Percentiles rank a stretch among this genome's conserved stretches.
Conservation (phyloP, 2,329 filamentous ascomycete species). For the Chaetomium strumarium region DNA sequence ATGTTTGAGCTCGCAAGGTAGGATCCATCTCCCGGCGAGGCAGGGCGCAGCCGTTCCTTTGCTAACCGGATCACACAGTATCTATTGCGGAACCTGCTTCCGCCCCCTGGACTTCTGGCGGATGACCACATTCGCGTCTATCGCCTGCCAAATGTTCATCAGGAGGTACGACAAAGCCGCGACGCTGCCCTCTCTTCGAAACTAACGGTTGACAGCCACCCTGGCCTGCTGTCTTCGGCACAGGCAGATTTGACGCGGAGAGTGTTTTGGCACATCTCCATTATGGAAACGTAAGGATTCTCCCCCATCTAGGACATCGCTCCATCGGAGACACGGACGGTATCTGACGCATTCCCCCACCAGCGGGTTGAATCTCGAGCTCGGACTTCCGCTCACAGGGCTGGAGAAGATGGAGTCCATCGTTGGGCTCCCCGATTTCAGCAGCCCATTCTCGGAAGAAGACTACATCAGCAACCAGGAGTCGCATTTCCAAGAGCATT, state of each 20-base stretch:
- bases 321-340: background rate
- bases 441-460: slow-evolving; percentile 40
- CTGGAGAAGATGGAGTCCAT: slow-evolving; percentile 46
- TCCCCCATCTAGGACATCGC: background rate
- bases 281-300: slow-evolving; percentile 44
- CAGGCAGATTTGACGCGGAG: slow-evolving; percentile 48
- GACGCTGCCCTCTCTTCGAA: background rate
- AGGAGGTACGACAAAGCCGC: slow-evolving; percentile 37
- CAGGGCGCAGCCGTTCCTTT: background rate
- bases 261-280: slow-evolving; percentile 52
- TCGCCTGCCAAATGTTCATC: slow-evolving; percentile 51
- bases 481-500: slow-evolving; percentile 52
- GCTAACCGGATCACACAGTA: slow-evolving; percentile 27
- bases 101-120: slow-evolving; percentile 55
- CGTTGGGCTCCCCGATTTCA: slow-evolving; percentile 52
- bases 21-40: slow-evolving; percentile 17
- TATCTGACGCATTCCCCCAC: slow-evolving; percentile 18
- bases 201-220: slow-evolving; percentile 28
- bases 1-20: slow-evolving; percentile 52
- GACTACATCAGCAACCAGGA: slow-evolving; percentile 44
- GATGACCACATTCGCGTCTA: slow-evolving; percentile 48
- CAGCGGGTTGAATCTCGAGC: slow-evolving; percentile 51
- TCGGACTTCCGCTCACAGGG: slow-evolving; percentile 51
- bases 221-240: slow-evolving; percentile 41
- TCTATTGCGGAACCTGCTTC: slow-evolving; percentile 50